phyloP scores from a whole-genome alignment of 768 basidiomycete species.

The Clavaria fumosa region DNA sequence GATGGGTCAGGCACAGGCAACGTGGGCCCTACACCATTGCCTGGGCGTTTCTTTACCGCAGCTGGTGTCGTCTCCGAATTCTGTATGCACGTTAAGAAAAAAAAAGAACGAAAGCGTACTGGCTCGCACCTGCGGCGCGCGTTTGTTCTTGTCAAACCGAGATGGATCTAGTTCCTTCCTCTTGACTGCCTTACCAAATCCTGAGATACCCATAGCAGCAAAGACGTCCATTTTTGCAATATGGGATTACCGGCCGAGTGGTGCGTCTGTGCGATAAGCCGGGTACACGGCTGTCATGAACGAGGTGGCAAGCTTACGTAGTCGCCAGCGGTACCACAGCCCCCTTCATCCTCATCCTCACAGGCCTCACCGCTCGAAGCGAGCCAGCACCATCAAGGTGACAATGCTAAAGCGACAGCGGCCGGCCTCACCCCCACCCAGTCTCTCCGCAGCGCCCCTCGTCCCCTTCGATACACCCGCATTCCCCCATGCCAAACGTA shows the following conservation, averaged over 20 bases:
- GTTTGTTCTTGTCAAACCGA: slow-evolving; percentile 66
- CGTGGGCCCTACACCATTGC: no score
- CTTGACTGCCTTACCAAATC: slow-evolving; percentile 63
- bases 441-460: slow-evolving; percentile 15
- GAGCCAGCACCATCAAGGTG: no score
- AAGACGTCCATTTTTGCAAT: slow-evolving; percentile 46
- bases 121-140: slow-evolving; percentile 27
- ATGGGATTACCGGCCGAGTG: no score
- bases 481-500: slow-evolving; percentile 18
- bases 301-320: not conserved
- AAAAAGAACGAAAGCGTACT: not conserved
- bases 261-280: no score
- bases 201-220: slow-evolving; percentile 70
- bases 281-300: no score
- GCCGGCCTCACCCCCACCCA: slow-evolving; percentile 25
- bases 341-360: not conserved
- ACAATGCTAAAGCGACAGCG: slow-evolving; percentile 40
- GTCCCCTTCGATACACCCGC: slow-evolving; percentile 15
- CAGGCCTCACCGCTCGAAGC: no score
- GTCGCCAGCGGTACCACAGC: slow-evolving; percentile 2
- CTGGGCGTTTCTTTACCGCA: no score
- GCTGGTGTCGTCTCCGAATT: no score
- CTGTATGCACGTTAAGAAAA: not conserved
- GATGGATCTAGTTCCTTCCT: slow-evolving; percentile 56
- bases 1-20: no score